Evolutionary conservation across 371 early-diverging fungal genomes (phyloP).

Genomic region (Chytridiales sp.): DNA sequence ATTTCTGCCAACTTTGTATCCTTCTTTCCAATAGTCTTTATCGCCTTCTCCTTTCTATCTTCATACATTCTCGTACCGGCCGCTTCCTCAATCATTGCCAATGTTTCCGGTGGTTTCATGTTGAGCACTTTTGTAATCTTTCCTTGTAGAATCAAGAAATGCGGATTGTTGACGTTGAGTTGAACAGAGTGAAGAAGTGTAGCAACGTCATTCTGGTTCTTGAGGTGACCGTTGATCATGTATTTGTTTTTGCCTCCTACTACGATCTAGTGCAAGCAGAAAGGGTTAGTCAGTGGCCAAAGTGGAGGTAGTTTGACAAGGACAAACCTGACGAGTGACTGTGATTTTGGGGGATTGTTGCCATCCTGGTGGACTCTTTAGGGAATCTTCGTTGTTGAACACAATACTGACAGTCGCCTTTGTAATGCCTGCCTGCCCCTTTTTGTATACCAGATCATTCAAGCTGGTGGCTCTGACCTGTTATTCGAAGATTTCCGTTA

Average conservation of each 20-base stretch:
- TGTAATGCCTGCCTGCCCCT: conserved; percentile 95
- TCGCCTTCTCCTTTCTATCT: conserved; percentile 94
- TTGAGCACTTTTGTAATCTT: conserved; percentile 98
- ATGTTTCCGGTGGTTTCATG: conserved; percentile 96
- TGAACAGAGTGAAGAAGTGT: conserved; percentile 95
- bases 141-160: conserved; percentile 99
- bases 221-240: conserved; percentile 90
- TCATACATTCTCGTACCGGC: conserved; percentile 99
- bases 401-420: conserved; percentile 97
- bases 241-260: conserved; percentile 95
- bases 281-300: background rate
- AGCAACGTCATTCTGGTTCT: conserved; percentile 87
- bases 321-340: conserved; percentile 90
- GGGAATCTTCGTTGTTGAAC: conserved; percentile 89
- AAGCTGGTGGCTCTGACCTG: conserved; percentile 92
- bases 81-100: conserved; percentile 98
- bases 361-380: conserved; percentile 88
- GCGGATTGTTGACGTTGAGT: conserved; percentile 97
- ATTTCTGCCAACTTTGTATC: conserved; percentile 94
- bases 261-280: conserved; percentile 58
- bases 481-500: background rate
- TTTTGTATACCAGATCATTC: conserved; percentile 96
- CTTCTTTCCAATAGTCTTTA: conserved; percentile 92
- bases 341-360: conserved; percentile 84
- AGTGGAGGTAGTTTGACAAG: no score